A percentile compares a stretch with the other conserved stretches of the same genome.
Conservation (phyloP, 2,329 filamentous ascomycete species). For the Fusarium irregulare region DNA sequence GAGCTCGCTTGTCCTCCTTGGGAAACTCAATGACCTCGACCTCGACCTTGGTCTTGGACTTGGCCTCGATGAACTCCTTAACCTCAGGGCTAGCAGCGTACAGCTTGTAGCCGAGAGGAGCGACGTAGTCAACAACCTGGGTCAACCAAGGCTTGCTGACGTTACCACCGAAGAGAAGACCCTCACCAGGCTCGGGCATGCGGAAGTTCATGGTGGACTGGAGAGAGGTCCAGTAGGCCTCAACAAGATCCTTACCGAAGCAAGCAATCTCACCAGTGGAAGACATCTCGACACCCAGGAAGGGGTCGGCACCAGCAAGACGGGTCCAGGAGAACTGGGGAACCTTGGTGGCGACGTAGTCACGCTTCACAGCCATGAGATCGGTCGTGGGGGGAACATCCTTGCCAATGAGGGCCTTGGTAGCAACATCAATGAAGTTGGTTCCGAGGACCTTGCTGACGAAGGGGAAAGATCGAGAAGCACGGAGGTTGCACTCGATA, state of each 20-base stretch:
- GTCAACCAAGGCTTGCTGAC: conserved; percentile 76
- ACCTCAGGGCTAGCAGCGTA: conserved; percentile 85
- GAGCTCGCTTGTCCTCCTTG: conserved; percentile 92
- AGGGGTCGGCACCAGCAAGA: conserved; percentile 95
- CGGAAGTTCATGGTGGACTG: conserved; percentile 99
- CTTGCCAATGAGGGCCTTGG: conserved; percentile 88
- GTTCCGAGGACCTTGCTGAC: conserved; percentile 95
- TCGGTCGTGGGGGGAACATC: conserved; percentile 87
- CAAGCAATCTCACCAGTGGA: conserved; percentile 98
- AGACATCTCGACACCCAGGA: conserved; percentile 97
- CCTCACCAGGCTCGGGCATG: conserved; percentile 92
- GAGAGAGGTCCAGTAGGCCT: conserved; percentile 96
- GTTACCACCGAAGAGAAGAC: conserved; percentile 93
- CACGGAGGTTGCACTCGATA: conserved; percentile 97
- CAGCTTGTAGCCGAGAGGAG: conserved; percentile 93
- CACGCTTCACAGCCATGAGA: conserved; percentile 87
- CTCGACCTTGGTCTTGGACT: conserved; percentile 71
- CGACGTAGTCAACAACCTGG: conserved; percentile 85
- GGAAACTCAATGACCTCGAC: conserved; percentile 98
- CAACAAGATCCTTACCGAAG: conserved; percentile 94
- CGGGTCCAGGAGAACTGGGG: conserved; percentile 99
- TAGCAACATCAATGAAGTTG: conserved; percentile 97
- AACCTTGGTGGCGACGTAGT: conserved; percentile 97
- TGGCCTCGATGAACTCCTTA: conserved; percentile 83
- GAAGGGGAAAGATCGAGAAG: conserved; percentile 97